Base-by-base conservation (phyloP, 2,329 filamentous ascomycete species). In the Chlorencoelia australis region DNA sequence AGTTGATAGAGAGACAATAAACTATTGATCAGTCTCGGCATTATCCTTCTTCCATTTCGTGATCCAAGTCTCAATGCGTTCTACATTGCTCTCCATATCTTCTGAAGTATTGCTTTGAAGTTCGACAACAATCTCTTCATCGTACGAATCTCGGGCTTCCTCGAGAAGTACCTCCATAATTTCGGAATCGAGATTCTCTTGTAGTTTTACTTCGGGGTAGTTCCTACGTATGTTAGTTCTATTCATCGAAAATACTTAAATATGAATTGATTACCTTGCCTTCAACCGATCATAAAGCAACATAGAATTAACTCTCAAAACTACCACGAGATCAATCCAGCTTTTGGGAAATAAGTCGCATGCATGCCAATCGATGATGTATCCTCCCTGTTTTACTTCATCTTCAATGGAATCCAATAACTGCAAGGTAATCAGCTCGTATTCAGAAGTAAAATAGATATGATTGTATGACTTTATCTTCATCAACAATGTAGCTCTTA, bases 341-440 rank as follows among this genome's bases (percentile, higher is more conserved):
- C 82, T 82, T 57, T 82, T 79, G 2, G 91, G 91, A 55, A 96
- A 96, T 15, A 96, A 64, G 53, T 96, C 91, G 64, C 89, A 96
- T 2, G 88, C 89, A 62, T 98, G 91, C 89, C 91, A 98, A 64
- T 98, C 91, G 54, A 98, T 82, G 50, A 98, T 77, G 59, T 77
- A 84, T 14, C 91, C 91, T 39, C 89, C 89, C 14, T 72, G 63
- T 44, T 79, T 72, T 25, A 84, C 71, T 43, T 91, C 80, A 39
- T 83, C 73, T 63, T 96, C 91, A 39, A 98, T 81, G 31, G 82
- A 75, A 57, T 98, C 91, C 15, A 98, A 71, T 20, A 98, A 65
- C 79, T 87, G 16, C 16, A 25, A 22, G 25, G 7, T 16, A 9
- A 20, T 41, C 25, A 40, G 17, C 22, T 18, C 20, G n/a, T 16